Conservation (phyloP, 352 stramenopile genomes). For the Phytophthora europaea region DNA sequence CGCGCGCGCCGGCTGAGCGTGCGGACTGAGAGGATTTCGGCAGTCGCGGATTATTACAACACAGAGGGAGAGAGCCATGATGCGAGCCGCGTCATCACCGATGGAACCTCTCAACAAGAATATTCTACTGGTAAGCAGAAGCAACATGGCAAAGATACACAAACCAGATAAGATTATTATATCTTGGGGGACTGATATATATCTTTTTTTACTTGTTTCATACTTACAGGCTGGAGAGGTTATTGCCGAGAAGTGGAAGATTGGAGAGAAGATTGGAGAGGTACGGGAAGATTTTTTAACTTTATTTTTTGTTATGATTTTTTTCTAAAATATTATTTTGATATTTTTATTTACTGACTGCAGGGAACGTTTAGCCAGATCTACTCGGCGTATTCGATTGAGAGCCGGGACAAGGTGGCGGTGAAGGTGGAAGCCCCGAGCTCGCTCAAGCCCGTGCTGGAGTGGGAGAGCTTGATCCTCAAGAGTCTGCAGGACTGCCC, state of each 20-base stretch:
- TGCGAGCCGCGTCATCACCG: conserved; percentile 49
- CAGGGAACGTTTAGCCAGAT: conserved; percentile 92
- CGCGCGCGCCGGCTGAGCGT: not conserved
- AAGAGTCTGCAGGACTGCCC: conserved; percentile 87
- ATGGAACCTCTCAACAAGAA: conserved; percentile 87
- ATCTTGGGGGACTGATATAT: conserved; percentile 1
- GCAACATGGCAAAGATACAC: not conserved
- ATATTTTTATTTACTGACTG: conserved; percentile 10
- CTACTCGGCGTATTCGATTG: conserved; percentile 86
- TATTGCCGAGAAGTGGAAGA: conserved; percentile 84
- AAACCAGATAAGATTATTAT: too few relatives aligned
- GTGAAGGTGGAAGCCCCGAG: conserved; percentile 90
- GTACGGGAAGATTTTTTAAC: conserved; percentile 35
- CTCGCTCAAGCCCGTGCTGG: conserved; percentile 88
- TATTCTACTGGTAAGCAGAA: conserved; percentile 70
- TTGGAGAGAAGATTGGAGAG: conserved; percentile 91
- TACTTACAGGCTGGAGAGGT: conserved; percentile 77
- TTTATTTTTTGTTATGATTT: not conserved
- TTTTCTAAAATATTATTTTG: not conserved
- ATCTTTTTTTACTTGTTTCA: conserved; percentile 4
- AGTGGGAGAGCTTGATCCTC: conserved; percentile 91
- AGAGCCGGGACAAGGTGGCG: conserved; percentile 79
- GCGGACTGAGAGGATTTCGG: not conserved
- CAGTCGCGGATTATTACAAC: not conserved
- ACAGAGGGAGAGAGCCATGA: conserved; percentile 13